Evolutionary conservation across 202 grass and related monocot genomes (phyloP), one percentile per base, ranked within the genome.

Genomic region (Carex arenaria): DNA sequence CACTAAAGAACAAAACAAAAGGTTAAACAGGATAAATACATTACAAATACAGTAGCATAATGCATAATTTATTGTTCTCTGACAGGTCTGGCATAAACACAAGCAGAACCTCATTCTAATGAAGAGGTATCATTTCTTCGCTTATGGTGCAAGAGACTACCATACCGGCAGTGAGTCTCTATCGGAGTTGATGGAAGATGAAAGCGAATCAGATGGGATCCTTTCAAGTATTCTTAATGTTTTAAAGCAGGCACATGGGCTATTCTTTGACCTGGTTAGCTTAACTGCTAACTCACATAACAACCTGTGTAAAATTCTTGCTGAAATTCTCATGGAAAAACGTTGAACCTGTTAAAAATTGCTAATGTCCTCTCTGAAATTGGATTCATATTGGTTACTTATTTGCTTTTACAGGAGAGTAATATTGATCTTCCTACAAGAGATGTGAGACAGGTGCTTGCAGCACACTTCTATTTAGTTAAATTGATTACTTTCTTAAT

Each of bases 101-200:
- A 98, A 83, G 67, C 86, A 89, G 69, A 98, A 98, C 63, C 85
- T 98, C 51, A 95, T 98, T 85, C 71, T 91, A 49, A 91, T 98
- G 87, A 89, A 98, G 85, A 90, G 86, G 86, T 93, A 93, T 78
- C 84, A 91, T 88, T 97, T 84, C 56, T 95, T 98, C 81, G 84
- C 89, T 85, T 84, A 80, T 38, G 91, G 90, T 47, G 84, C 62
- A 69, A 81, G 56, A 28, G 54, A 90, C 1, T 95, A 85, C 84
- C 81, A 80, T 75, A 78, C 85, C 49, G 62, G 28, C 12, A 18
- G 57, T 61, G 89, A 31, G 84, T 91, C 92, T 84, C 80, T 94
- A 56, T 94, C 95, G 5, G 90, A 87, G 66, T 2, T 91, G 73
- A 3, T 45, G 82, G 70, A 87, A 68, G 90, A 94, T 86, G 95